Base-by-base conservation (phyloP, 2,329 filamentous ascomycete genomes). In the Clonostachys rosea region DNA sequence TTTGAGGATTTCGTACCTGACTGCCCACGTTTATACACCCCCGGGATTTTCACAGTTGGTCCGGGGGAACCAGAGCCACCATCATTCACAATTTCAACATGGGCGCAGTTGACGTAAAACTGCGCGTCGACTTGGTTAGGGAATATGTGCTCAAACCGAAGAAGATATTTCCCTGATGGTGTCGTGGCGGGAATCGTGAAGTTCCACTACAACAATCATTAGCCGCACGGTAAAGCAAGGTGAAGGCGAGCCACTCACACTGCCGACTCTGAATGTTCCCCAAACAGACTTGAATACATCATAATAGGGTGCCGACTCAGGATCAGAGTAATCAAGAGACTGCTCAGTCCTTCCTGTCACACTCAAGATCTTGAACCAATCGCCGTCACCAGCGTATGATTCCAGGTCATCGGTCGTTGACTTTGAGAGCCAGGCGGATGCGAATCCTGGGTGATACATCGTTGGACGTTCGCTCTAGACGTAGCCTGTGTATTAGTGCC, bases 91-190 rank as follows among this genome's bases (percentile, higher is more conserved):
- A 75, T 64, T 50, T 64, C 65, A 45, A 75, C 51, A 60, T 75
- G 71, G 1, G 66, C 68, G 54, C 72, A 75, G 5, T 63, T 63
- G 43, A 71, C 65, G 55, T 74, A 74, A 53, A 74, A 69, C 56
- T 46, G 20, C 2, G 37, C 37, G 24, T 42, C 37, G 6, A 12
- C 6, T 11, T n/a, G n/a, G 34, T 45, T 10, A 6, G 18, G 13
- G n/a, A 12, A 17, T 11, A 37, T 37, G n/a, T 45, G 43, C 34
- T 45, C 43, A 10, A 34, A 30, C 5, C 47, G 42, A 14, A 48
- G 30, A 13, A 48, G 47, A 40, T 48, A 48, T 30, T 48, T 30
- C 14, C 47, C 47, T 18, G 24, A 16, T 30, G 47, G 47, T 30
- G 34, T 45, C 14, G 14, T 20, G 9, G 36, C 36, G 8, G 47